A percentile compares a stretch with the other conserved stretches of the same genome.
phyloP scores from a whole-genome alignment of 805 yeast genomes.

The Ogataea wickerhamii region DNA sequence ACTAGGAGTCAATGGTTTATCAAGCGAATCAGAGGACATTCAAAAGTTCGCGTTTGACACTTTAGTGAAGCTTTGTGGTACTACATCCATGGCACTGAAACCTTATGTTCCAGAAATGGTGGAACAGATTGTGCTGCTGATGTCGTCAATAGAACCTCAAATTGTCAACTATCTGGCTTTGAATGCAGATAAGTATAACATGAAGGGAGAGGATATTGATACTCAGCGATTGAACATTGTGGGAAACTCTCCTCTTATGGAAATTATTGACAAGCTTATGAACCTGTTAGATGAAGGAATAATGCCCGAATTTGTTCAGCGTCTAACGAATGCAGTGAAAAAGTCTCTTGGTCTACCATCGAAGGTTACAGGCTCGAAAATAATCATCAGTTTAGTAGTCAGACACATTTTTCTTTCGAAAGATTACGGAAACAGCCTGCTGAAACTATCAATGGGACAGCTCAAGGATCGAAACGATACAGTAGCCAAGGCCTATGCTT shows the following conservation, averaged over 20 bases:
- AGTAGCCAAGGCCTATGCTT: conserved; percentile 70
- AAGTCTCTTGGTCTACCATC: conserved; percentile 87
- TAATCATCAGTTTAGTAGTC: conserved; percentile 60
- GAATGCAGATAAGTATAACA: conserved; percentile 84
- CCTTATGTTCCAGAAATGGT: conserved; percentile 68
- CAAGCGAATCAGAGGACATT: conserved; percentile 85
- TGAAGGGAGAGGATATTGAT: conserved; percentile 70
- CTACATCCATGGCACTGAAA: conserved; percentile 55
- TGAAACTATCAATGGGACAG: conserved; percentile 56
- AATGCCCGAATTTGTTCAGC: conserved; percentile 46
- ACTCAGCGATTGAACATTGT: conserved; percentile 69
- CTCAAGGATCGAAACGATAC: conserved; percentile 69
- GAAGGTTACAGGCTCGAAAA: conserved; percentile 77
- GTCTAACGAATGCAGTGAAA: conserved; percentile 54
- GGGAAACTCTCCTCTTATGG: conserved; percentile 85
- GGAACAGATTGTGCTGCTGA: conserved; percentile 62
- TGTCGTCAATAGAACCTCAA: conserved; percentile 92
- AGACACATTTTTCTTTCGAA: conserved; percentile 45
- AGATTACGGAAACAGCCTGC: conserved; percentile 58
- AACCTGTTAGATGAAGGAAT: conserved; percentile 51
- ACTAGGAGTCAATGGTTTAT: conserved; percentile 71
- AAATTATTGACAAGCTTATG: conserved; percentile 69
- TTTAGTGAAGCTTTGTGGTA: conserved; percentile 63
- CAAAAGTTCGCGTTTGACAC: conserved; percentile 71
- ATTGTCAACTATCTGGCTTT: conserved; percentile 78